These are phyloP conservation scores for Eragrostis curvula DNA, from an alignment of 176 grass and related monocot species.

Conservation along the genomic window DNA sequence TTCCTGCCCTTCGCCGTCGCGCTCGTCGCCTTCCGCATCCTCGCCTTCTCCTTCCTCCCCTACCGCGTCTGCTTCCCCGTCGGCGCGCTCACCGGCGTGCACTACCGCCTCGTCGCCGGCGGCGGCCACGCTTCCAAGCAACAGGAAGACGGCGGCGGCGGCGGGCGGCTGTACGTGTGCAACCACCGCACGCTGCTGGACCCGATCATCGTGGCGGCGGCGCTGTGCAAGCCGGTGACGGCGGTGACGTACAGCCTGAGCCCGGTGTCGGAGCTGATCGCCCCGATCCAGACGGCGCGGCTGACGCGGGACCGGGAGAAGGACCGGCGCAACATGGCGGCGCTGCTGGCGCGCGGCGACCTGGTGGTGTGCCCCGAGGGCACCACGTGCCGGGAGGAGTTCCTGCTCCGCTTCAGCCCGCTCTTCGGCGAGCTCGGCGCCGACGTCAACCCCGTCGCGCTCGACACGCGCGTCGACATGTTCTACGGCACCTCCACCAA, in stretches of 20 bases:
- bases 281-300: constrained; percentile 64
- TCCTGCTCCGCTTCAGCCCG: constrained; percentile 74
- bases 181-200: constrained; percentile 85
- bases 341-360: constrained; percentile 48
- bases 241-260: constrained; percentile 84
- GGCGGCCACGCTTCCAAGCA: too few relatives aligned
- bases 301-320: constrained; percentile 66
- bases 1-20: constrained; percentile 65
- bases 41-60: constrained; percentile 55
- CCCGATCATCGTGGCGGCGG: constrained; percentile 53
- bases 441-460: constrained; percentile 58
- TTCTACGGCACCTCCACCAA: constrained; percentile 77
- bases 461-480: constrained; percentile 54
- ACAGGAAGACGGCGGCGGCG: neutral
- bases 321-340: constrained; percentile 59
- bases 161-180: constrained; percentile 56
- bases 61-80: constrained; percentile 55
- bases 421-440: constrained; percentile 59
- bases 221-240: constrained; percentile 49
- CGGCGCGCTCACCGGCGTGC: constrained; percentile 49
- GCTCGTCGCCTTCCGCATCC: constrained; percentile 42
- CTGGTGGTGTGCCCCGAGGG: constrained; percentile 86
- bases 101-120: constrained; percentile 41
- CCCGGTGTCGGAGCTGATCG: constrained; percentile 61
- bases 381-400: constrained; percentile 76